phyloP scores from a whole-genome alignment of 129 eudicot genomes.

The Calendula officinalis region DNA sequence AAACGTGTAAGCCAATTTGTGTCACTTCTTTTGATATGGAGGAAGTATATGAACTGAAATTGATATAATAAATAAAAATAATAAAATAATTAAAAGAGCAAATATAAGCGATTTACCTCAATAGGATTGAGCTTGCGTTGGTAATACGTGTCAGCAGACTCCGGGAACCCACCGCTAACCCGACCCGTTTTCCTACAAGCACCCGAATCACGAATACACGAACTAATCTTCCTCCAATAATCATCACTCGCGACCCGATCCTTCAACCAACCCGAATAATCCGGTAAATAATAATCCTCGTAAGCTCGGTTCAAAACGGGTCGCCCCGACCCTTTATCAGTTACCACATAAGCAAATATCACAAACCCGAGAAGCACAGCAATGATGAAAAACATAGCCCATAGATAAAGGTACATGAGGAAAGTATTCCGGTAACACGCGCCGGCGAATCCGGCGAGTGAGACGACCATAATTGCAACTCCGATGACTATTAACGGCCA shows the following conservation, averaged over 20 bases:
- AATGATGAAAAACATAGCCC: slow-evolving; percentile 85
- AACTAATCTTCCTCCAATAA: slow-evolving; percentile 66
- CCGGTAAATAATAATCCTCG: slow-evolving; percentile 59
- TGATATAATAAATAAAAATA: neutral
- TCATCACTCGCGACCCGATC: slow-evolving; percentile 57
- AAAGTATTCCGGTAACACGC: slow-evolving; percentile 86
- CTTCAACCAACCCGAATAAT: slow-evolving; percentile 88
- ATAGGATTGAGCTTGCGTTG: slow-evolving; percentile 59
- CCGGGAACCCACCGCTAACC: slow-evolving; percentile 51
- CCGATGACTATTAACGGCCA: slow-evolving; percentile 88
- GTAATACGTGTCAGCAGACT: slow-evolving; percentile 53
- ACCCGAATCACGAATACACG: slow-evolving; percentile 66
- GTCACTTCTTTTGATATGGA: no score
- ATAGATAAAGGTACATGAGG: slow-evolving; percentile 84
- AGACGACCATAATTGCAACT: slow-evolving; percentile 67
- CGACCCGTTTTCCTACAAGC: slow-evolving; percentile 55
- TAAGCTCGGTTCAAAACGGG: slow-evolving; percentile 49
- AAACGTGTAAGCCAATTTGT: no score
- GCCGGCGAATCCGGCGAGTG: slow-evolving; percentile 93
- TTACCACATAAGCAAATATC: slow-evolving; percentile 78
- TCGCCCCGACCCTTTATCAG: slow-evolving; percentile 84
- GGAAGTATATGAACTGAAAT: neutral
- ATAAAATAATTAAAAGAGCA: neutral
- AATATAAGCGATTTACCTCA: slow-evolving; percentile 41
- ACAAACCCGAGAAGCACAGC: slow-evolving; percentile 65